A percentile compares a stretch with the other conserved stretches of the same genome.
These are phyloP conservation scores for Talaromyces rugulosus DNA, from an alignment of 2,329 filamentous ascomycete species.

Conservation along the genomic window DNA sequence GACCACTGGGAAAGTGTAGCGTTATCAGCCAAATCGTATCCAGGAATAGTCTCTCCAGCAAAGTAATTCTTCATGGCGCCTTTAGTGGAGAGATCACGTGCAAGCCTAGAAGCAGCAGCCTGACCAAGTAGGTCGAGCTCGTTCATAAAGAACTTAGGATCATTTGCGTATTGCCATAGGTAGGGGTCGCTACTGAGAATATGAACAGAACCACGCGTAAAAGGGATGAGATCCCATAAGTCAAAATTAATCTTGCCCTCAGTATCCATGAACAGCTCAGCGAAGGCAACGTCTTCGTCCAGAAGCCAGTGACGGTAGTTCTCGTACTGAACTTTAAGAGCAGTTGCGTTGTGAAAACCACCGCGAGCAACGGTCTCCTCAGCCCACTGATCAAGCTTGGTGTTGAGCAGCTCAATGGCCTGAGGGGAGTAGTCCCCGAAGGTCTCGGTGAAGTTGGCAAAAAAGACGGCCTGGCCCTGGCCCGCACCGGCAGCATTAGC, in stretches of 20 bases:
- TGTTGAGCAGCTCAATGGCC: conserved; percentile 19
- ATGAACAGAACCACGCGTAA: conserved; percentile 24
- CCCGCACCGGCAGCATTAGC: conserved; percentile 14
- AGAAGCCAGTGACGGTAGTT: conserved; percentile 26
- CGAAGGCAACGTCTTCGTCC: conserved; percentile 21
- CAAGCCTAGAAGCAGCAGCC: conserved; percentile 23
- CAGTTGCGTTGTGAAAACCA: conserved; percentile 22
- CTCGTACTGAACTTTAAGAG: conserved; percentile 22
- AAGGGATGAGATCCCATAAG: conserved; percentile 27
- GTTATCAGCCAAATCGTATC: conserved; percentile 2
- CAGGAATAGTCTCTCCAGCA: not conserved
- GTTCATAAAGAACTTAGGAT: conserved; percentile 25
- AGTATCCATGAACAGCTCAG: conserved; percentile 26
- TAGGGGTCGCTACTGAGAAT: conserved; percentile 23
- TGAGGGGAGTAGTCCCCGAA: conserved; percentile 19
- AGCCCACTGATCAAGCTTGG: conserved; percentile 25
- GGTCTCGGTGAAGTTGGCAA: conserved; percentile 24
- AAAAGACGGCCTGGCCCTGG: conserved; percentile 24
- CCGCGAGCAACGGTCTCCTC: conserved; percentile 21
- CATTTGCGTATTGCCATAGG: conserved; percentile 18
- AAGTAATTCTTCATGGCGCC: conserved; percentile 6
- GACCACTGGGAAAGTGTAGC: conserved; percentile 22
- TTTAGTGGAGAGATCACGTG: conserved; percentile 18
- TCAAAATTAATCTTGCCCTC: conserved; percentile 21
- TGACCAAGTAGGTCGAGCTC: conserved; percentile 25